A percentile compares a stretch with the other conserved stretches of the same genome.
phyloP scores from a whole-genome alignment of 192 early-diverging fungal genomes.

The Podila clonocystis region DNA sequence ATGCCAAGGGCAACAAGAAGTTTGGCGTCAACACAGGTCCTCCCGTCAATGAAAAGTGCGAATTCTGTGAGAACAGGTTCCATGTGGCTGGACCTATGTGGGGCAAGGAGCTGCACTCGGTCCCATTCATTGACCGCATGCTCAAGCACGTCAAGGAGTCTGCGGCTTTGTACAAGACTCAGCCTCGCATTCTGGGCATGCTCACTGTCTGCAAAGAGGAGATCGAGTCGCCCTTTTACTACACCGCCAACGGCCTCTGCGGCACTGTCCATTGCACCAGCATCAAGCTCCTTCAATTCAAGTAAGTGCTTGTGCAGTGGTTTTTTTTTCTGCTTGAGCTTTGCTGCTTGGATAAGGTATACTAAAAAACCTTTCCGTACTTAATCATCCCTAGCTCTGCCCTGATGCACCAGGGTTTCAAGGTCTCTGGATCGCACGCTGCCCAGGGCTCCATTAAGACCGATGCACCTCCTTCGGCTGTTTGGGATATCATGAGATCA shows the following conservation, averaged over 20 bases:
- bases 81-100: constrained; percentile 96
- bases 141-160: constrained; percentile 73
- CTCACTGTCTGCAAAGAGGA: constrained; percentile 75
- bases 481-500: constrained; percentile 94
- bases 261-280: constrained; percentile 77
- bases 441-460: constrained; percentile 88
- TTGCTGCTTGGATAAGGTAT: not conserved
- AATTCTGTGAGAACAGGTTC: constrained; percentile 74
- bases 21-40: constrained; percentile 74
- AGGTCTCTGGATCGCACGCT: constrained; percentile 90
- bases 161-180: constrained; percentile 76
- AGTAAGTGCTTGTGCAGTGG: constrained; percentile 5
- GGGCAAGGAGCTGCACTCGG: constrained; percentile 85
- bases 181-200: constrained; percentile 94
- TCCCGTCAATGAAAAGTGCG: constrained; percentile 69
- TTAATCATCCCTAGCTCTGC: constrained; percentile 72
- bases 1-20: constrained; percentile 66
- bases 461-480: constrained; percentile 80
- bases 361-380: not conserved
- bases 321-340: not conserved
- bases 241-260: constrained; percentile 74
- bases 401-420: constrained; percentile 90
- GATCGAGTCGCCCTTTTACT: constrained; percentile 84
- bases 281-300: constrained; percentile 62
- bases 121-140: constrained; percentile 86